Evolutionary conservation across 2,329 filamentous ascomycete species (phyloP).

Genomic region (Coniochaeta ligniaria): DNA sequence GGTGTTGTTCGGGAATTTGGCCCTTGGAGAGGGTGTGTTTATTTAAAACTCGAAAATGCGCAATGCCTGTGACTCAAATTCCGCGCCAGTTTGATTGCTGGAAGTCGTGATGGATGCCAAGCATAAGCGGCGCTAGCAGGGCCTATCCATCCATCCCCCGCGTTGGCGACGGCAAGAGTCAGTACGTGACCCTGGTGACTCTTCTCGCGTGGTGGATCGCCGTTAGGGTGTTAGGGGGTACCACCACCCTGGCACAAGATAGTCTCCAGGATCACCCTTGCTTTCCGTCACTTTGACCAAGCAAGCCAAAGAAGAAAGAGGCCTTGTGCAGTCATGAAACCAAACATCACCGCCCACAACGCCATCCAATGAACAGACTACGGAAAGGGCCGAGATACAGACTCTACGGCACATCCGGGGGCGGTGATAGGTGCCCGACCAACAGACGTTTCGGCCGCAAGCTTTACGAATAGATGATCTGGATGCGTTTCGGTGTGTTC

Average conservation of each 20-base stretch:
- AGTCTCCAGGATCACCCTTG: neutral
- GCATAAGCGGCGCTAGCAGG: neutral
- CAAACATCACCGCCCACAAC: neutral
- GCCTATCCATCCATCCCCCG: too few species aligned
- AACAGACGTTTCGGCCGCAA: neutral
- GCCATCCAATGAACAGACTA: neutral
- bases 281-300: neutral
- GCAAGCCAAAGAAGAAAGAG: neutral
- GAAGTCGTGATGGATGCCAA: neutral
- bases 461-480: neutral
- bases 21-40: neutral
- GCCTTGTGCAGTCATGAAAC: neutral
- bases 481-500: neutral
- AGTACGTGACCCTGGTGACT: neutral
- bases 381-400: neutral
- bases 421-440: neutral
- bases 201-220: neutral
- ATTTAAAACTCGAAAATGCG: neutral
- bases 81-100: neutral
- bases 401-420: neutral
- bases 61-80: neutral
- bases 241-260: neutral
- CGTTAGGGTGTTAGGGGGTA: too few species aligned
- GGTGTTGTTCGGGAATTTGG: neutral
- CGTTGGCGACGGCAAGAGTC: neutral